Percentiles rank a stretch among this genome's conserved stretches.
phyloP scores from a whole-genome alignment of 2,329 filamentous ascomycete genomes.

The Pseudocercospora ulei region DNA sequence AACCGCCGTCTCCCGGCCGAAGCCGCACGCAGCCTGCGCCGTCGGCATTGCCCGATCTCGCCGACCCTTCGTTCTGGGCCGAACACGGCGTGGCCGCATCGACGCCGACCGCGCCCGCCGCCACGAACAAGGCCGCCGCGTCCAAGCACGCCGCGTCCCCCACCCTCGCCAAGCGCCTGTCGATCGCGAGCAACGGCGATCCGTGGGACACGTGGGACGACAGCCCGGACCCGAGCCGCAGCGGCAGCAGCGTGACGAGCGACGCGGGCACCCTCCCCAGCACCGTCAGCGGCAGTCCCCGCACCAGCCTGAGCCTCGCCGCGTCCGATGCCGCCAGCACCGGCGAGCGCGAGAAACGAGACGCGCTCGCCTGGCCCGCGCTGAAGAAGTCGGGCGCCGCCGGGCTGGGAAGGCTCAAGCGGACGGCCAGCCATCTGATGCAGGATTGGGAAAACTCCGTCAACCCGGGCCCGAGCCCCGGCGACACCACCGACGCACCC shows the following conservation, averaged over 20 bases:
- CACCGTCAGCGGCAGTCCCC: conserved; percentile 25
- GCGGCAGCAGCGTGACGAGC: conserved; percentile 23
- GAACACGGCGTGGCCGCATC: conserved; percentile 22
- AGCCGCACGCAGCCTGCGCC: conserved; percentile 21
- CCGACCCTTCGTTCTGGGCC: conserved; percentile 29
- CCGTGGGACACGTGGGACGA: conserved; percentile 32
- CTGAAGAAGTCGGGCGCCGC: conserved; percentile 56
- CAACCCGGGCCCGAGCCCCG: conserved; percentile 31
- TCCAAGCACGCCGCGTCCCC: conserved; percentile 22
- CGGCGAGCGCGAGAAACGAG: conserved; percentile 30
- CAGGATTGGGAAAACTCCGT: conserved; percentile 82
- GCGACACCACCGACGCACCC: conserved; percentile 23
- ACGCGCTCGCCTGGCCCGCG: conserved; percentile 54
- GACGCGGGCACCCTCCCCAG: conserved; percentile 26
- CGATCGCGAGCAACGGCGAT: conserved; percentile 25
- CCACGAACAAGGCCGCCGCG: conserved; percentile 24
- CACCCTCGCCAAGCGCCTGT: conserved; percentile 21
- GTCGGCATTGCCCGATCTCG: conserved; percentile 25
- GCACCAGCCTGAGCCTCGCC: conserved; percentile 15
- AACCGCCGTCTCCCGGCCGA: conserved; percentile 18
- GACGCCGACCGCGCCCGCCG: conserved; percentile 14
- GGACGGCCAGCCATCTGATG: conserved; percentile 76
- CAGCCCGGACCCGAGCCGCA: conserved; percentile 23
- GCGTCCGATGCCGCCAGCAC: neutral
- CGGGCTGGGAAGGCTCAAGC: conserved; percentile 63